Evolutionary conservation across 495 filamentous ascomycete genomes (phyloP).

Genomic region (Aspergillus wentii): DNA sequence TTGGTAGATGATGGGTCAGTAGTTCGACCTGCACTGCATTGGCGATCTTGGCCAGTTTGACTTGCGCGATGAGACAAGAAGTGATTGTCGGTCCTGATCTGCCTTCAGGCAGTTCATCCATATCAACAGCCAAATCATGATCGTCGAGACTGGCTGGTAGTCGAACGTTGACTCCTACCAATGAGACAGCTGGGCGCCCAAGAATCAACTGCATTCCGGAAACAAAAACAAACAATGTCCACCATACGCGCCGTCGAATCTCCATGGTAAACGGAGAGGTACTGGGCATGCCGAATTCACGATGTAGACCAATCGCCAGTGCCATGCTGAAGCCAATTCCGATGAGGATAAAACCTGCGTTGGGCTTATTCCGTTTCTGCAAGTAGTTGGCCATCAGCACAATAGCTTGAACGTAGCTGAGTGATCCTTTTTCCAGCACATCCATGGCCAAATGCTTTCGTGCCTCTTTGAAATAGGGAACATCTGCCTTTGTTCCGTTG

Average conservation of each 20-base stretch:
- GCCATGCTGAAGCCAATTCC: constrained; percentile 21
- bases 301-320: constrained; percentile 15
- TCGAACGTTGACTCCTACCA: constrained; percentile 15
- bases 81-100: constrained; percentile 13
- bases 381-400: constrained; percentile 16
- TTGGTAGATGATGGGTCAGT: constrained; percentile 14
- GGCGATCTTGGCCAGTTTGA: constrained; percentile 20
- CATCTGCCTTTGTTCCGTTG: constrained; percentile 11
- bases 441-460: constrained; percentile 16
- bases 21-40: constrained; percentile 20
- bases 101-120: constrained; percentile 14
- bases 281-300: constrained; percentile 19
- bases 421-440: constrained; percentile 15
- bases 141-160: constrained; percentile 18
- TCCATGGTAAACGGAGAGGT: constrained; percentile 24
- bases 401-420: constrained; percentile 17
- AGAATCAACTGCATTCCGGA: constrained; percentile 15
- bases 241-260: constrained; percentile 34
- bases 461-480: constrained; percentile 12
- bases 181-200: constrained; percentile 14
- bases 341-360: constrained; percentile 15
- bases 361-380: constrained; percentile 19
- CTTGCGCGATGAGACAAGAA: constrained; percentile 15
- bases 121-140: constrained; percentile 17
- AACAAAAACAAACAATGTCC: constrained; percentile 22